phyloP scores from a whole-genome alignment of 495 filamentous ascomycete species.

The Annulohypoxylon moriforme region DNA sequence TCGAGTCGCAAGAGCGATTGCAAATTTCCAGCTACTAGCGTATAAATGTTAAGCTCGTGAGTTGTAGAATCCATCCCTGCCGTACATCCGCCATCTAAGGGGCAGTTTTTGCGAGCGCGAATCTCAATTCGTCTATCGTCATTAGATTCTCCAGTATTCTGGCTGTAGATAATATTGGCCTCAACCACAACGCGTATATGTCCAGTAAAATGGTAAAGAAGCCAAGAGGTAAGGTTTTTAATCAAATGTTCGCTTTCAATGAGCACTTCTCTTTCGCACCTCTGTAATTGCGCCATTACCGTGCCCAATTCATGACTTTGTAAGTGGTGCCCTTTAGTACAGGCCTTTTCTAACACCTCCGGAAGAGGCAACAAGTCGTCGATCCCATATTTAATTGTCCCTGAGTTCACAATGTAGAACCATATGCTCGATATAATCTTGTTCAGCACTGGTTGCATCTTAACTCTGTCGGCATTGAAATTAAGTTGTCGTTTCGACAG shows the following conservation, averaged over 20 bases:
- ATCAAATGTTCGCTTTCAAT: constrained; percentile 1
- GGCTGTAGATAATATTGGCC: not conserved
- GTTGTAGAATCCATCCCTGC: not conserved
- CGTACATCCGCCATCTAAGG: not conserved
- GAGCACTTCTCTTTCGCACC: not conserved
- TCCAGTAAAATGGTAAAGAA: not conserved
- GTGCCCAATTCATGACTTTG: constrained; percentile 1
- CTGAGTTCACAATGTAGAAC: not conserved
- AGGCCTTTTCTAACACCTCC: not conserved
- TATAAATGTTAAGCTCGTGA: not conserved
- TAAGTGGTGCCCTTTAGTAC: not conserved
- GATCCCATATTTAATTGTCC: not conserved
- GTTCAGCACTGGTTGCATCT: not conserved
- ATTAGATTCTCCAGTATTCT: not conserved
- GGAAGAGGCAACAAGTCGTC: not conserved
- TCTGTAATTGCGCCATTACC: not conserved
- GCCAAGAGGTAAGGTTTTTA: not conserved
- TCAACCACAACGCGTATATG: not conserved
- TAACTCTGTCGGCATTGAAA: not conserved
- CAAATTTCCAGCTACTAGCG: not conserved
- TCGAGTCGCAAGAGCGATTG: not conserved
- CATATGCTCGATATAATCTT: not conserved
- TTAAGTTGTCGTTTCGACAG: not conserved
- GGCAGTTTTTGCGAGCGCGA: not conserved
- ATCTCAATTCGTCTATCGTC: not conserved